Conservation (phyloP, 2,329 filamentous ascomycete genomes). For the Elsinoe perseae region DNA sequence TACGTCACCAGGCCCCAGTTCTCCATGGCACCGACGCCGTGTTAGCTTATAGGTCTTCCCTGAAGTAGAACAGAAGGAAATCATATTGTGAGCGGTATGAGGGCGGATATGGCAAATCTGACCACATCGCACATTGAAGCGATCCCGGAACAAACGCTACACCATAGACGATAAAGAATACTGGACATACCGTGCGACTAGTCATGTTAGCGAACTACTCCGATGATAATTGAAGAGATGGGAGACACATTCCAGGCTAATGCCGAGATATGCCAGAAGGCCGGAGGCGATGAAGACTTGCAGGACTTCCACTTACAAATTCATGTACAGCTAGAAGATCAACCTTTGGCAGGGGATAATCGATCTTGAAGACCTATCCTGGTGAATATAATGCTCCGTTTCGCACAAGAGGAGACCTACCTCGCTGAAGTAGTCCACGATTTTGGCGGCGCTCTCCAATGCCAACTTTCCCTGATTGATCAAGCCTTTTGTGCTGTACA, state of each 20-base stretch:
- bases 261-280: background rate
- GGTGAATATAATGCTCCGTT: constrained; percentile 12
- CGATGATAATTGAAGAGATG: constrained; percentile 10
- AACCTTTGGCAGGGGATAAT: constrained; percentile 87
- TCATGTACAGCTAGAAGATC: constrained; percentile 88
- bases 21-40: constrained; percentile 92
- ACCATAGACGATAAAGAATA: no score
- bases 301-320: constrained; percentile 55
- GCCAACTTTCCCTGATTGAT: constrained; percentile 88
- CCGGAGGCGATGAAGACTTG: background rate
- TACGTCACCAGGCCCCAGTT: constrained; percentile 97
- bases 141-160: no score
- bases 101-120: no score
- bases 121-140: no score
- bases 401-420: constrained; percentile 24
- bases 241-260: constrained; percentile 38
- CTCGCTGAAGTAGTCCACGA: constrained; percentile 94
- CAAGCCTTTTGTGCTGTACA: constrained; percentile 92
- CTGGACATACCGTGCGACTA: constrained; percentile 57
- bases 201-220: constrained; percentile 31
- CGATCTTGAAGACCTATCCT: constrained; percentile 67
- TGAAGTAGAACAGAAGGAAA: no score
- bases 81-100: no score
- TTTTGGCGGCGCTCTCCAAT: constrained; percentile 81
- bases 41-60: no score